Base-by-base conservation (phyloP, 257 asterid genomes). In the Penstemon eatonii region DNA sequence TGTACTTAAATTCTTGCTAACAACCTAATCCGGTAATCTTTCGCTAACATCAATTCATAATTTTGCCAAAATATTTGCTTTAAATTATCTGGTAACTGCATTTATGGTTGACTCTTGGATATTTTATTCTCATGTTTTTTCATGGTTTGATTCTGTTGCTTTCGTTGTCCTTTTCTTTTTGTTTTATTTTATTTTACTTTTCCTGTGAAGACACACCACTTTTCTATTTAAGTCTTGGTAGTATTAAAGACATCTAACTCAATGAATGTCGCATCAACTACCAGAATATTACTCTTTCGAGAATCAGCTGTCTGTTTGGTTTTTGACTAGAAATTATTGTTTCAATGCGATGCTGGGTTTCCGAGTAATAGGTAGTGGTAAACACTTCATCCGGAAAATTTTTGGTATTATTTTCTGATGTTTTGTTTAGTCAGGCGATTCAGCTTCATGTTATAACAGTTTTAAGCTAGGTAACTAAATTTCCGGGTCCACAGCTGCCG, bases 251-350 rank as follows among this genome's bases (percentile, higher is more conserved):
- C 36, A 7, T 5, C 8, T 7, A 66, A 19, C 13, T 41, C 39
- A 38, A 51, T 39, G 37, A 6, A 37, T 12, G 57, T 50, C 42
- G n/a, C n/a, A n/a, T 65, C 49, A 65, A 19, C 56, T 44, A 63
- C 54, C 25, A 33, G 9, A 63, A 25, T 19, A 44, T 44, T 59
- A 5, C 19, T 39, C 25, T 46, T 25, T 46, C 41, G 25, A 44
- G 44, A 3, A 5, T 10, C 56, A 8, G 9, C 56, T 39, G 7
- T 33, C 18, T 15, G 18, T 63, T 40, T 19, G 57, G 56, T 4
- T 56, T 44, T n/a, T 47, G 41, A 43, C 41, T 45, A 10, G 5
- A 15, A 45, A 63, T 4, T 25, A 63, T 8, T 46, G 33, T 63
- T 19, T 3, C 9, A 25, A 44, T 12, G 2, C 12, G 15, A 33